Percentiles rank a stretch among this genome's conserved stretches.
Conservation (phyloP, 2,329 filamentous ascomycete genomes). For the Phyllosticta citrichinensis region DNA sequence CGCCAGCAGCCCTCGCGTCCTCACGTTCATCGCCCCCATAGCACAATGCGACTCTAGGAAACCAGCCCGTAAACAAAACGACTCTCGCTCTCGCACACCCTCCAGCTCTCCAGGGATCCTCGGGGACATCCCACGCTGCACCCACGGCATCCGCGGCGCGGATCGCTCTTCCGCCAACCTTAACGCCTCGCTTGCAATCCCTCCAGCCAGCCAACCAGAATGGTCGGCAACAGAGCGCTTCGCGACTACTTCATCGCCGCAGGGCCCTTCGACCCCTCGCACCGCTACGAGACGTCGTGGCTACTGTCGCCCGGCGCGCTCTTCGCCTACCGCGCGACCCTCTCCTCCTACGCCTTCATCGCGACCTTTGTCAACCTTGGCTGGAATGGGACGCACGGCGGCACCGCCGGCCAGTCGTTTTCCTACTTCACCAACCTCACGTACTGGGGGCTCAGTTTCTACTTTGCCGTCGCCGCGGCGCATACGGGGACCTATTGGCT, state of each 20-base stretch:
- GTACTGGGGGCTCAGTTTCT: constrained; percentile 76
- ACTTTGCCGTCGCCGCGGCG: constrained; percentile 56
- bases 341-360: constrained; percentile 56
- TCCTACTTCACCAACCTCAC: constrained; percentile 76
- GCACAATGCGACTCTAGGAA: not conserved
- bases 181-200: not conserved
- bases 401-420: constrained; percentile 49
- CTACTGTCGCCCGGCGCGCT: constrained; percentile 57
- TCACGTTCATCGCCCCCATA: not conserved
- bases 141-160: not conserved
- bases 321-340: constrained; percentile 44
- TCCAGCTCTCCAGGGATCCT: not conserved
- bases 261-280: constrained; percentile 34
- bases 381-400: constrained; percentile 48
- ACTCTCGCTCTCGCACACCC: not conserved
- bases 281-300: constrained; percentile 75
- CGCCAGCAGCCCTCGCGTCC: not conserved
- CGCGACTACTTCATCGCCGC: not conserved
- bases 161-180: not conserved
- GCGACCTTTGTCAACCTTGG: constrained; percentile 60
- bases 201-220: not conserved
- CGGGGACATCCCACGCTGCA: not conserved
- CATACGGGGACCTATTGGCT: constrained; percentile 59
- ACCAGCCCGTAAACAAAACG: not conserved
- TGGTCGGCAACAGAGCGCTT: not conserved